Base-by-base conservation (phyloP, 129 eudicot species). In the Helichrysum umbraculigerum region DNA sequence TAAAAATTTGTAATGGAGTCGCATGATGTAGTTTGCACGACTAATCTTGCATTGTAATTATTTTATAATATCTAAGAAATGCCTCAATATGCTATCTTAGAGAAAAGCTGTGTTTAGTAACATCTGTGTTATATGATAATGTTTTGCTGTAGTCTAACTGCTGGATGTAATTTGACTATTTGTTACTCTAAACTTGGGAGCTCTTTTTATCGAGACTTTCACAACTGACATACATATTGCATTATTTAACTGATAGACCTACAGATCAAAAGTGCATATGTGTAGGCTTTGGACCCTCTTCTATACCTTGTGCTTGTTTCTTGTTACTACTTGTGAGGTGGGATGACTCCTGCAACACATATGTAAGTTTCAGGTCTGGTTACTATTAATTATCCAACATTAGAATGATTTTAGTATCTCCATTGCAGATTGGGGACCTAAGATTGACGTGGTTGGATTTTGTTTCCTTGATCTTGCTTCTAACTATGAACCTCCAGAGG, bases 381-480 rank as follows among this genome's bases (percentile, higher is more conserved):
- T 44, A 29, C n/a, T 25, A 39, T 58, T 15, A 25, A 47, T 29
- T 60, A 0, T 41, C 59, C 29, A 52, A 17, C 30, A 22, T 33
- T 35, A 67, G 34, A 69, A 58, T 69, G 50, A 78, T 59, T 69
- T 25, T 78, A 33, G n/a, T 76, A 35, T 39, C 33, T 47, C 70
- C 20, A 56, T 71, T 77, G 85, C 96, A 95, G 99, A 95, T 81
- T 95, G 99, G 99, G 99, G 99, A 56, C 92, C 94, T 2, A 91
- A 95, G 81, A 78, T 95, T 78, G 99, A 94, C 42, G 99, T 94
- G 66, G 97, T 91, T 42, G 99, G 99, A 29, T 94, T 91, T 87
- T 94, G 99, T 85, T 95, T 95, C 86, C 96, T 95, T 39, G 97
- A 95, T 84, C 97, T 95, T 83, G 99, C 96, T 63, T 85, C 99